Percentiles rank a stretch among this genome's conserved stretches.
Evolutionary conservation across 768 basidiomycete genomes (phyloP).

Genomic region (Amanita subjunquillea): DNA sequence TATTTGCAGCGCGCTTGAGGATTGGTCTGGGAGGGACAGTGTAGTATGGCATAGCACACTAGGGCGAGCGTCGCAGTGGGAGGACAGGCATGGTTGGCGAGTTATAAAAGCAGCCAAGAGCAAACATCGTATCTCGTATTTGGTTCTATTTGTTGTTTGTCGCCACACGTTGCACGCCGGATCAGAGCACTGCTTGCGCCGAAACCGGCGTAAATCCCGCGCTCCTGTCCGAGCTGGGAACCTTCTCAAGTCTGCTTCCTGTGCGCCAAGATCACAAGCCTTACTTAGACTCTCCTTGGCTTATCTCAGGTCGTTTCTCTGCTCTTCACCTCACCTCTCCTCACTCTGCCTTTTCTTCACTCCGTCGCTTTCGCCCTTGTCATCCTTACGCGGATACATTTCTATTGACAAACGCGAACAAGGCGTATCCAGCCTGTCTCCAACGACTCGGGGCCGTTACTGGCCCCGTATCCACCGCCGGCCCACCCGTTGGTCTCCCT

Average conservation of each 20-base stretch:
- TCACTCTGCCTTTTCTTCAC: too few species aligned
- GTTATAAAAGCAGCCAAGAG: neutral
- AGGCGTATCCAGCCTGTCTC: too few species aligned
- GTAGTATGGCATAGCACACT: neutral
- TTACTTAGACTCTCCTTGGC: neutral
- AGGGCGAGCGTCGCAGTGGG: neutral
- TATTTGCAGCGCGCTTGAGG: slow-evolving; percentile 33
- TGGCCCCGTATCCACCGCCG: too few species aligned
- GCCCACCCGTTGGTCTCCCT: too few species aligned
- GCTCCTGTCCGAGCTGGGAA: neutral
- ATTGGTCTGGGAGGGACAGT: slow-evolving; percentile 42
- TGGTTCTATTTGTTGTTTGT: neutral
- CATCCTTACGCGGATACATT: too few species aligned
- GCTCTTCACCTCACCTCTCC: too few species aligned
- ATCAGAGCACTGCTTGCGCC: neutral
- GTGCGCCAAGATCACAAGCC: neutral
- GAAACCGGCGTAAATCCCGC: slow-evolving; percentile 8
- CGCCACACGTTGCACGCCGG: neutral
- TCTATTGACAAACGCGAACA: too few species aligned
- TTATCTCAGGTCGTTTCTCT: too few species aligned
- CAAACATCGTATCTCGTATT: slow-evolving; percentile 1
- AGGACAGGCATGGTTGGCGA: neutral
- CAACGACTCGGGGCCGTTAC: too few species aligned
- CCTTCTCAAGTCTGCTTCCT: neutral
- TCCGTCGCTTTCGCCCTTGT: too few species aligned